Evolutionary conservation across 2,329 filamentous ascomycete genomes (phyloP), one percentile per base, ranked within the genome.

Genomic region (Ceratocystis albifundus): DNA sequence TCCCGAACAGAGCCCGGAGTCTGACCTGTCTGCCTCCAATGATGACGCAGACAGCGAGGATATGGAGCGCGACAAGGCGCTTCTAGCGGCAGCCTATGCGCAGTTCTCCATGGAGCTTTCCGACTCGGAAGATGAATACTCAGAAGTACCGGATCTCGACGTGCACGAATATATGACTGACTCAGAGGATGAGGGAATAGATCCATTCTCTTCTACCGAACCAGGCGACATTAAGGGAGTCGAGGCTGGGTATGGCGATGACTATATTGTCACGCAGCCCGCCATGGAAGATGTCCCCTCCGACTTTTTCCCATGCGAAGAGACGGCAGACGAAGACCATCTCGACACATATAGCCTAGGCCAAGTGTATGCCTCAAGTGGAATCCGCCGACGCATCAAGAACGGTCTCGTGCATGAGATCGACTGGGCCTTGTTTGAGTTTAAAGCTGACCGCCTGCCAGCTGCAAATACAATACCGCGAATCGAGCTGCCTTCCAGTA

Each of bases 351-450:
- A 89, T 71, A 84, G 85, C 15, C 80, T 97, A 0, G 93, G 93
- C 2, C 85, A 90, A 71, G 80, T 97, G 3, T 90, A 95, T 72
- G 93, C 93, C 0, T 95, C 90, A 0, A 96, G 91, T 25, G 93
- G 93, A 5, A 88, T 97, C 67, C 85, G 90, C 3, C 85, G 93
- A 36, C 87, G 88, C 64, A 82, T 87, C 65, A 81, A 84, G 68
- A 80, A 88, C 68, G 86, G 87, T 3, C 78, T 95, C 28, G 80
- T 89, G 4, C 93, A 96, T 73, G 93, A 97, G 74, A 91, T 97
- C 57, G 93, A 97, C 74, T 97, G 93, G 93, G 91, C 92, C 0
- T 78, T 97, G 1, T 91, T 97, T 71, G 85, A 89, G 70, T 89
- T 97, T 69, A 79, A 87, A 10, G 80, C 86, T 3, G 82, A 86